A percentile compares a stretch with the other conserved stretches of the same genome.
phyloP scores from a whole-genome alignment of 163 green algal genomes.

The Chlorella variabilis region DNA sequence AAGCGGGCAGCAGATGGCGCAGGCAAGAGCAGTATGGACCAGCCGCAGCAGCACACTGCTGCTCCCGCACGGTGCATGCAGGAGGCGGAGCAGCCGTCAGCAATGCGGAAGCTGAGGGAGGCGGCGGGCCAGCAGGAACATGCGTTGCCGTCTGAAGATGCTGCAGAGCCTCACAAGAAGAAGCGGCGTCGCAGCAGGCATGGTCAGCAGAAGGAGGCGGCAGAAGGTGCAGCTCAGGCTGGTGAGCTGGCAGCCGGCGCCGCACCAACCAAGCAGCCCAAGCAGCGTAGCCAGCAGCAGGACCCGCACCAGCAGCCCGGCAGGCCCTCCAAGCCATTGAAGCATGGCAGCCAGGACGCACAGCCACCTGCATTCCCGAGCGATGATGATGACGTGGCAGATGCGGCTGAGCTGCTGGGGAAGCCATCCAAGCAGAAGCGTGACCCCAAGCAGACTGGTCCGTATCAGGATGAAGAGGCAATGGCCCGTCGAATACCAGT shows the following conservation, averaged over 20 bases:
- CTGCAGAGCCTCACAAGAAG: constrained; percentile 2
- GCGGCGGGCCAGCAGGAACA: background rate
- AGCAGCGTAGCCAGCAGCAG: background rate
- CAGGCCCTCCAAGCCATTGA: background rate
- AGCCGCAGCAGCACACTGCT: background rate
- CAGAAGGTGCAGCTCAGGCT: background rate
- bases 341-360: too few relatives aligned
- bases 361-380: background rate
- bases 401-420: constrained; percentile 19
- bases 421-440: constrained; percentile 20
- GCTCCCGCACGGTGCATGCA: constrained; percentile 4
- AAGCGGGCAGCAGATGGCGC: background rate
- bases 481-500: too few relatives aligned
- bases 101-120: background rate
- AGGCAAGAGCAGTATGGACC: background rate
- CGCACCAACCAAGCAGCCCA: background rate
- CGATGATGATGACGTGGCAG: constrained; percentile 9
- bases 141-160: background rate
- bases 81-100: background rate
- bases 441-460: constrained; percentile 11
- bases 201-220: background rate
- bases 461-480: background rate
- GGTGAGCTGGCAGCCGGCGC: background rate
- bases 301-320: background rate
- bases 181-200: constrained; percentile 32